These are phyloP conservation scores for Acacia confusa DNA, from an alignment of 306 rosid species.

Conservation along the genomic window DNA sequence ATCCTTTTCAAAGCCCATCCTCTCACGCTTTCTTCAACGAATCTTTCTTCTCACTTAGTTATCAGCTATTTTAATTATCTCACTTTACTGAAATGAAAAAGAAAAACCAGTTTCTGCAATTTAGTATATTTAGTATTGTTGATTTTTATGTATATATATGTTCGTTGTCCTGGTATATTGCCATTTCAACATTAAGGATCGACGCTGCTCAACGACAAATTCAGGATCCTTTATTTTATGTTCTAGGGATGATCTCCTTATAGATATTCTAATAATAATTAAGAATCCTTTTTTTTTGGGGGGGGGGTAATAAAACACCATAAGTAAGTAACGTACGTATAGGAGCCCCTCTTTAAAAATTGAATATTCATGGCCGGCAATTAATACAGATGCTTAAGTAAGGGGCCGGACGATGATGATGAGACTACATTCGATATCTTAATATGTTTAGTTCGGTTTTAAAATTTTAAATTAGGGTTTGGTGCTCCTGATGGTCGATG, in stretches of 20 bases:
- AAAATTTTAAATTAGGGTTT: background rate
- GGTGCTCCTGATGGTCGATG: background rate
- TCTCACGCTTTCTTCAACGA: background rate
- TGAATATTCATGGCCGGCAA: background rate
- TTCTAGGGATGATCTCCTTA: background rate
- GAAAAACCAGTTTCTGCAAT: background rate
- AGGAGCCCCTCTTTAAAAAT: background rate
- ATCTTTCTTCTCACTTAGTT: background rate
- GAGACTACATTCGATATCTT: background rate
- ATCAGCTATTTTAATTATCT: background rate
- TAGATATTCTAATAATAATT: background rate
- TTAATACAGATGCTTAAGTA: background rate
- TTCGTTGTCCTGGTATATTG: background rate
- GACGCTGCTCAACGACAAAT: background rate
- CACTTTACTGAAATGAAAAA: conserved; percentile 2
- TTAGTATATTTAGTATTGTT: too few species aligned
- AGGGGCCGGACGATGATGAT: background rate
- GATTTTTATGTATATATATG: too few species aligned
- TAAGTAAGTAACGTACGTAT: background rate
- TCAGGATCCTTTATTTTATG: background rate
- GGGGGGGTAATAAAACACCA: background rate
- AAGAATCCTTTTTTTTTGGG: background rate
- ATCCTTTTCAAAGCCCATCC: background rate
- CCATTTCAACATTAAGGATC: background rate
- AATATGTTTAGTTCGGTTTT: background rate